phyloP scores from a whole-genome alignment of 2,329 filamentous ascomycete species.

The Nigrospora sphaerica region DNA sequence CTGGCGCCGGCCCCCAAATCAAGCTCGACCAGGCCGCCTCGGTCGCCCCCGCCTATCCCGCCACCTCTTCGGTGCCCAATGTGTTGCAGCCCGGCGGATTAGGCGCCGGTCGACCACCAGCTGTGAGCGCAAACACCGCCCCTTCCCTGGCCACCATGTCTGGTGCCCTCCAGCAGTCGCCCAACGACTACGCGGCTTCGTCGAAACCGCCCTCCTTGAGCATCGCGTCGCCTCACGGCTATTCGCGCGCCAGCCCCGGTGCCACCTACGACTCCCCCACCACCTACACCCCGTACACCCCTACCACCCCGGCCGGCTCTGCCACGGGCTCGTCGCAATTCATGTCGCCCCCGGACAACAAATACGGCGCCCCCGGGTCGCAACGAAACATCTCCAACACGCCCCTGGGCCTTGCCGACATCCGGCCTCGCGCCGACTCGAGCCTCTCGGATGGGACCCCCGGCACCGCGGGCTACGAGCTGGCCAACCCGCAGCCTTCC shows the following conservation, averaged over 20 bases:
- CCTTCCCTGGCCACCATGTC: constrained; percentile 41
- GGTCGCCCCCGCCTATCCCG: constrained; percentile 30
- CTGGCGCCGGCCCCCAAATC: constrained; percentile 34
- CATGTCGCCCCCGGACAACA: constrained; percentile 48
- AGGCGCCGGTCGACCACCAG: constrained; percentile 23
- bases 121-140: constrained; percentile 35
- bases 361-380: constrained; percentile 49
- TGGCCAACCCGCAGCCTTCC: constrained; percentile 55
- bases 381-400: constrained; percentile 70
- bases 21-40: constrained; percentile 37
- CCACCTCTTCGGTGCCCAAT: constrained; percentile 43
- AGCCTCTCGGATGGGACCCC: constrained; percentile 66
- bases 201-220: constrained; percentile 56
- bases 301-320: constrained; percentile 56
- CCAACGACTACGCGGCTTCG: constrained; percentile 36
- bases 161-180: constrained; percentile 28
- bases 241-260: constrained; percentile 80
- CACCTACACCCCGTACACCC: constrained; percentile 47
- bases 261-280: constrained; percentile 49
- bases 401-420: constrained; percentile 85
- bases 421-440: constrained; percentile 79
- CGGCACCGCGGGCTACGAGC: constrained; percentile 57
- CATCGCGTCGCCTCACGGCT: constrained; percentile 48
- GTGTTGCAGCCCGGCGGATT: constrained; percentile 50
- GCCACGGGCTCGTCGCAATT: constrained; percentile 52